phyloP scores from a whole-genome alignment of 371 early-diverging fungal species.

The Mucor velutinosus region DNA sequence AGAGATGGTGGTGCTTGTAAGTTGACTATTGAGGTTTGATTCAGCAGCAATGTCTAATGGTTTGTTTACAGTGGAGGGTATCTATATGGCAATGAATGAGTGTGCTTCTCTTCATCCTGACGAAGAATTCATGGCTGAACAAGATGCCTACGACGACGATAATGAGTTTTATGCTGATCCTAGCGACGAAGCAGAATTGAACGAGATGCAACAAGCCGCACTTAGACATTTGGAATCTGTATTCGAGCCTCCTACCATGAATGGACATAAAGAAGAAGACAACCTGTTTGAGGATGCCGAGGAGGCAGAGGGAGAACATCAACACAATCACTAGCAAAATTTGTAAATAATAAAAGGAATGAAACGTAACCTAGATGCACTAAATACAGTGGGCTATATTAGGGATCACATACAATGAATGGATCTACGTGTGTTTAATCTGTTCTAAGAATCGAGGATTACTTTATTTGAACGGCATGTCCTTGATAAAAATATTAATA shows the following conservation, averaged over 20 bases:
- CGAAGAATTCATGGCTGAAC: slow-evolving; percentile 46
- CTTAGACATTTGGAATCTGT: slow-evolving; percentile 46
- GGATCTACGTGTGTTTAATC: too few relatives aligned
- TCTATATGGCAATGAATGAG: slow-evolving; percentile 73
- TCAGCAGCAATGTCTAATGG: background rate
- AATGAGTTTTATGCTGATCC: slow-evolving; percentile 50
- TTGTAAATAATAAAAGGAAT: background rate
- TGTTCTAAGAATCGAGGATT: too few relatives aligned
- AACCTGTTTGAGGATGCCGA: slow-evolving; percentile 1
- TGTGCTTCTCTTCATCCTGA: slow-evolving; percentile 82
- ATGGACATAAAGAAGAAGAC: slow-evolving; percentile 10
- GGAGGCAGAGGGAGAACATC: background rate
- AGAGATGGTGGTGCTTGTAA: slow-evolving; percentile 62
- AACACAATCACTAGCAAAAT: background rate
- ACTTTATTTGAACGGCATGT: too few relatives aligned
- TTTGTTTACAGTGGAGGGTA: slow-evolving; percentile 63
- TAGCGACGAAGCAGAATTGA: slow-evolving; percentile 45
- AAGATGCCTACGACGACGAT: slow-evolving; percentile 50
- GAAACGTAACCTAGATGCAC: too few relatives aligned
- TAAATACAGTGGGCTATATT: too few relatives aligned
- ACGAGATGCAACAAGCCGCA: slow-evolving; percentile 50
- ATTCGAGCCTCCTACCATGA: slow-evolving; percentile 31
- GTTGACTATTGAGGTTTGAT: slow-evolving; percentile 10
- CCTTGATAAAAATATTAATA: too few relatives aligned
- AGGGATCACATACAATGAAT: too few relatives aligned